Base-by-base conservation (phyloP, 1,284 basidiomycete genomes). In the Boletus semigastroideus region DNA sequence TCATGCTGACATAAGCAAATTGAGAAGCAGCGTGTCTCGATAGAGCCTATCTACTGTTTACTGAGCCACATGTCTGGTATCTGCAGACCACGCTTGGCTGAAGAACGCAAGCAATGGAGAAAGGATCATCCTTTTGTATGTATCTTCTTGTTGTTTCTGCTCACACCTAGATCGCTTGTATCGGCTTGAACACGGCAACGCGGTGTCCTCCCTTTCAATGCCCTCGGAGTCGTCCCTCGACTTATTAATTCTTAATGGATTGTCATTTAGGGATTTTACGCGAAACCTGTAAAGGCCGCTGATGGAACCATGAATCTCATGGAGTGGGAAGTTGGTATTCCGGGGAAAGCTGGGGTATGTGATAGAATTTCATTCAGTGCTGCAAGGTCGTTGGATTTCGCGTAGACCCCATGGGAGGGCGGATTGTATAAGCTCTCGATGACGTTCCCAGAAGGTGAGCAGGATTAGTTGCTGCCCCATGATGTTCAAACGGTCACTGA, bases 91-190 rank as follows among this genome's bases (percentile, higher is more conserved):
- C 84, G 94, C 63, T 79, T 97, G 17, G 84, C 94, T 33, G 97
- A 99, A 73, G 97, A 99, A 74, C 86, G 97, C 65, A 99, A 99
- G 75, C 93, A 97, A 66, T 99, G 97, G 97, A 77, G 97, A 58
- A 98, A 96, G 71, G 97, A 99, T 65, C 97, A 99, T 73, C 97
- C 97, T 44, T 98, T 97, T 65, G 96, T 98, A 73, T 72, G 94
- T 84, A 38, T 52, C 13, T 45, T 46, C 38, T 1, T 39, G 11
- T 43, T 25, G 19, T 39, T 36, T 46, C 36, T 49, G 22, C 45
- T 46, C 51, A 33, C 27, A 22, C 33, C 6, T 33, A 47, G 31
- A 45, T 45, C 46, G 33, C 38, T 53, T 43, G 48, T 17, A 28
- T 44, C 20, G 39, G 30, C 34, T 41, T 30, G 46, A 41, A 45